Evolutionary conservation across 2,329 filamentous ascomycete genomes (phyloP).

Genomic region (Daldinia sp.): DNA sequence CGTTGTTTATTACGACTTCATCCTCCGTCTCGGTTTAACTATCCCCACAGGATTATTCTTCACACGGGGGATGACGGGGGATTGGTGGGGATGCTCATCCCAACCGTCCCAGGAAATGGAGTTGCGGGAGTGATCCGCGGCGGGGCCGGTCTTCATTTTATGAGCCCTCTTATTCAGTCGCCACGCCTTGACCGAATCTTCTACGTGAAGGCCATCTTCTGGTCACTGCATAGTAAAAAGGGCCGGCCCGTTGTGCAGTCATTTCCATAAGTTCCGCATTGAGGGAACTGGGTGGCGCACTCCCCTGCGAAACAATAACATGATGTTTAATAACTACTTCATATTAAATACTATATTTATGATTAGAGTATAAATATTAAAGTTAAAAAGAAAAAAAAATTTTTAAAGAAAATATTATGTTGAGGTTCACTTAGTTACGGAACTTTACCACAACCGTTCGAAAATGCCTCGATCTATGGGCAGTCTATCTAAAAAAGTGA

Average conservation of each 20-base stretch:
- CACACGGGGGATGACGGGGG: conserved; percentile 30
- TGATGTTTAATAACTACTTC: too few species aligned
- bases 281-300: conserved; percentile 13
- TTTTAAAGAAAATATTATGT: too few species aligned
- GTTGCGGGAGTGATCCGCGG: conserved; percentile 33
- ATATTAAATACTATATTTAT: too few species aligned
- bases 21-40: conserved; percentile 22
- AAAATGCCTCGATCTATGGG: background rate
- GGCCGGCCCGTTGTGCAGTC: conserved; percentile 31
- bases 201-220: conserved; percentile 9
- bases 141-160: conserved; percentile 19
- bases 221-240: conserved; percentile 22
- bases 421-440: conserved; percentile 17
- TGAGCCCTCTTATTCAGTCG: conserved; percentile 13
- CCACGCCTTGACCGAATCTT: conserved; percentile 31
- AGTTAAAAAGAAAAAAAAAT: too few species aligned
- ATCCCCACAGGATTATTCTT: conserved; percentile 33
- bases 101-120: conserved; percentile 15
- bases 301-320: too few species aligned
- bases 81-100: conserved; percentile 24
- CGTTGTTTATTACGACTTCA: conserved; percentile 16
- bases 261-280: conserved; percentile 20
- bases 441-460: conserved; percentile 23
- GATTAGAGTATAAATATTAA: too few species aligned
- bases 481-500: too few species aligned